Base-by-base conservation (phyloP, 495 filamentous ascomycete genomes). In the Penicillium antarcticum region DNA sequence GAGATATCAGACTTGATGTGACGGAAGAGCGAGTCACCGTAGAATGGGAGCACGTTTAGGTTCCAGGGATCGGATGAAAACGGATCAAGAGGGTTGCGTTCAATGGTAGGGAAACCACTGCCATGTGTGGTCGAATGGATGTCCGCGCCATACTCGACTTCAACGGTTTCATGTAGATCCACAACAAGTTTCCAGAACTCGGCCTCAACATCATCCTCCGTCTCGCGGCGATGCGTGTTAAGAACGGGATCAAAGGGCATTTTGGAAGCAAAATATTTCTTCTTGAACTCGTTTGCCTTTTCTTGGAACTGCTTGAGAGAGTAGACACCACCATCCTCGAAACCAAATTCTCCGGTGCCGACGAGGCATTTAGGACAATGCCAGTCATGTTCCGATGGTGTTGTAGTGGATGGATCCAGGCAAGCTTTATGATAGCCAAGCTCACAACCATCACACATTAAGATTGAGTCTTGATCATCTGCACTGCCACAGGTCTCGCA, bases 1-100 rank as follows among this genome's bases (percentile, higher is more conserved):
- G 94, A 97, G 50, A 99, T 92, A 68, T 99, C 94, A 0, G 92
- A 87, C 64, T 97, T 97, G 76, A 97, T 97, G 65, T 99, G 88
- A 44, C 91, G 81, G 71, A 97, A 97, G 8, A 99, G 78, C 5
- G 92, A 97, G 36, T 97, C 92, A 0, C 87, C 82, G 62, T 97
- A 85, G 45, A 96, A 80, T 0, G 94, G 94, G 53, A 99, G 78
- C 14, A 95, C 85, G 64, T 96, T 99, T 51, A 99, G 76, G 60
- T 99, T 99, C 94, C 94, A 99, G 2, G 90, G 86, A 72, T 97
- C 90, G 0, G 81, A 83, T 0, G 92, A 84, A 67, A 96, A 95
- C 0, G 85, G 77, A 69, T 97, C 85, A 44, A 86, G 77, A 9
- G 95, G 92, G 53, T 96, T 86, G 56, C 89, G 87, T 61, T 99